Evolutionary conservation across 208 protist genomes (phyloP).

Genomic region (Trypanosoma avium): DNA sequence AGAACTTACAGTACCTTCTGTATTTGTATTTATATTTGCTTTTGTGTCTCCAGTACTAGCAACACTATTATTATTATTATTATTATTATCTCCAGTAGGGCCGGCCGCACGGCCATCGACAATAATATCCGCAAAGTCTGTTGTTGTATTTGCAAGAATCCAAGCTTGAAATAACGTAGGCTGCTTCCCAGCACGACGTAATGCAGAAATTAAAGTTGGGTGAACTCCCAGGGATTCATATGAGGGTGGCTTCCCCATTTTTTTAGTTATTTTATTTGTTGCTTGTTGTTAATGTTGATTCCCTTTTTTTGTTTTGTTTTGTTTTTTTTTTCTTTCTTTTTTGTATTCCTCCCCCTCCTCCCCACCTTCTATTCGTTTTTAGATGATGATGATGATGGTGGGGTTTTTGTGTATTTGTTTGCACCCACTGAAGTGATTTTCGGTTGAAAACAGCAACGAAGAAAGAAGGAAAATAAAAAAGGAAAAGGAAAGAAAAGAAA

Average conservation of each 20-base stretch:
- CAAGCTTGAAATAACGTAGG: constrained; percentile 53
- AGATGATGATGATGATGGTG: too few species aligned
- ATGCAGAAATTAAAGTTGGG: constrained; percentile 32
- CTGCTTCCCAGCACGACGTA: constrained; percentile 24
- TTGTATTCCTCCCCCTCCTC: too few species aligned
- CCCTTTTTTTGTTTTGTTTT: background rate
- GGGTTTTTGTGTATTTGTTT: too few species aligned
- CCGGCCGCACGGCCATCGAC: constrained; percentile 61
- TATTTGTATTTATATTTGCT: too few species aligned
- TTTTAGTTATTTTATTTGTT: background rate
- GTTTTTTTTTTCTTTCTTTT: constrained; percentile 4
- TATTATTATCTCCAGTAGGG: background rate
- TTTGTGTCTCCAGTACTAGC: constrained; percentile 34
- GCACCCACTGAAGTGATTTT: background rate
- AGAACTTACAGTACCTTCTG: constrained; percentile 26
- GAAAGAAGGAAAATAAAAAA: constrained; percentile 7
- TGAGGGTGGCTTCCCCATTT: constrained; percentile 22
- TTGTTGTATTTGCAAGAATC: constrained; percentile 49
- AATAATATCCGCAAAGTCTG: constrained; percentile 65
- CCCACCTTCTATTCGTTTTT: background rate
- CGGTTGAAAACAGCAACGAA: background rate
- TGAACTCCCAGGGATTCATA: constrained; percentile 43
- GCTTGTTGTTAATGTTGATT: too few species aligned
- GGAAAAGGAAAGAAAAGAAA: constrained; percentile 18
- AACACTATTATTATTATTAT: constrained; percentile 22